Evolutionary conservation across 2,329 filamentous ascomycete species (phyloP).

Genomic region (Dothideomycetes sp.): DNA sequence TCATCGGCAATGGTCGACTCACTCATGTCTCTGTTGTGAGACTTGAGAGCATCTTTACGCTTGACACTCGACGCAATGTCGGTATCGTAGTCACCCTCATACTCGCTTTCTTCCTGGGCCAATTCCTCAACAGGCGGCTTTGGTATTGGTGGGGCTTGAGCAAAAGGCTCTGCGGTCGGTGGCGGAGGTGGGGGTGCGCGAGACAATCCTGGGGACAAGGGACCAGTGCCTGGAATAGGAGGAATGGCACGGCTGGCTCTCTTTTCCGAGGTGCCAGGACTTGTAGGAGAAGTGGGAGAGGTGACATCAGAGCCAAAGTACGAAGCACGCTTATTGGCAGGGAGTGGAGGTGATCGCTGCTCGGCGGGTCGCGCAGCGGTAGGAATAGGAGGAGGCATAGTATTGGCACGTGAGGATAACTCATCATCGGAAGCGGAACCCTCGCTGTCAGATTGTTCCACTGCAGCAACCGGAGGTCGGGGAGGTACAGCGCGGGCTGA

Average conservation of each 20-base stretch:
- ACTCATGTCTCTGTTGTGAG: constrained; percentile 64
- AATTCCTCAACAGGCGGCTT: constrained; percentile 39
- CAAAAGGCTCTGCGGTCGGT: constrained; percentile 26
- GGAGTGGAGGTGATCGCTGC: constrained; percentile 15
- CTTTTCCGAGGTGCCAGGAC: constrained; percentile 20
- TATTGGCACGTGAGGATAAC: constrained; percentile 42
- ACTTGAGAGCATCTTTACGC: constrained; percentile 83
- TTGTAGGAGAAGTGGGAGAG: constrained; percentile 15
- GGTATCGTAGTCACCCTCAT: constrained; percentile 96
- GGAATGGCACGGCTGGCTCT: constrained; percentile 22
- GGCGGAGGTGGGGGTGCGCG: constrained; percentile 39
- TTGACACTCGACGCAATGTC: constrained; percentile 91
- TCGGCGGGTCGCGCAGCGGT: constrained; percentile 14
- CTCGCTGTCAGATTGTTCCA: constrained; percentile 51
- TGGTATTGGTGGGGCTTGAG: constrained; percentile 12
- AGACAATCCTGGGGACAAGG: constrained; percentile 21
- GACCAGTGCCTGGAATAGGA: constrained; percentile 24
- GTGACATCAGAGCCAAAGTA: constrained; percentile 28
- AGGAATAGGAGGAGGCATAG: constrained; percentile 21
- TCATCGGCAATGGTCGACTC: constrained; percentile 53
- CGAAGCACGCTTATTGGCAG: constrained; percentile 26
- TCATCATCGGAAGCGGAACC: constrained; percentile 89
- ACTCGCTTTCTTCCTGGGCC: constrained; percentile 78
- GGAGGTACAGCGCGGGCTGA: constrained; percentile 54
- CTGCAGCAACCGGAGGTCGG: constrained; percentile 38